Conservation (phyloP, 805 yeast genomes). For the Lipomyces sp. region DNA sequence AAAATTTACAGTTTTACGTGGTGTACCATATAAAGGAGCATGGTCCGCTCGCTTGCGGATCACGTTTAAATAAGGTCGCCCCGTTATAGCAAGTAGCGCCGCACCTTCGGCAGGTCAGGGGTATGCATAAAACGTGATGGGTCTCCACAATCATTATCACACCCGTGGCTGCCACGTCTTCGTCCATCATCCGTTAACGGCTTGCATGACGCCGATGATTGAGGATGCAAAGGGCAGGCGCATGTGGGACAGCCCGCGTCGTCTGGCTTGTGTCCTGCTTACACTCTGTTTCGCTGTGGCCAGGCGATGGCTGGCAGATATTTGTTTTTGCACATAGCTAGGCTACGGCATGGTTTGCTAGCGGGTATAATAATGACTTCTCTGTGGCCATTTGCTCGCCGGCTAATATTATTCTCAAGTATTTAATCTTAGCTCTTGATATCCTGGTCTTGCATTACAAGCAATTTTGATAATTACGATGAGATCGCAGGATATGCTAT, state of each 20-base stretch:
- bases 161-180: conserved; percentile 11
- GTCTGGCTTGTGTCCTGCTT: not conserved
- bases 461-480: not conserved
- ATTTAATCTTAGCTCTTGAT: not conserved
- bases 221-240: conserved; percentile 3
- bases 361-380: not conserved
- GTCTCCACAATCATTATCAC: conserved; percentile 3
- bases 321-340: not conserved
- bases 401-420: not conserved
- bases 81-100: too few relatives aligned
- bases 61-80: too few relatives aligned
- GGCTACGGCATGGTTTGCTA: not conserved
- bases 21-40: too few relatives aligned
- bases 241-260: conserved; percentile 1
- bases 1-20: too few relatives aligned
- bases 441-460: not conserved
- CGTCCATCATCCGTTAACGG: not conserved
- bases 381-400: not conserved
- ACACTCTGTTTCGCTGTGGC: too few relatives aligned
- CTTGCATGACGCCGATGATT: conserved; percentile 2
- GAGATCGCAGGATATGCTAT: not conserved
- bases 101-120: too few relatives aligned
- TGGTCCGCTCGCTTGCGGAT: too few relatives aligned
- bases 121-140: too few relatives aligned
- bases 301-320: not conserved